These are phyloP conservation scores for Chloris gayana DNA, from an alignment of 176 grass and related monocot genomes.

Conservation along the genomic window DNA sequence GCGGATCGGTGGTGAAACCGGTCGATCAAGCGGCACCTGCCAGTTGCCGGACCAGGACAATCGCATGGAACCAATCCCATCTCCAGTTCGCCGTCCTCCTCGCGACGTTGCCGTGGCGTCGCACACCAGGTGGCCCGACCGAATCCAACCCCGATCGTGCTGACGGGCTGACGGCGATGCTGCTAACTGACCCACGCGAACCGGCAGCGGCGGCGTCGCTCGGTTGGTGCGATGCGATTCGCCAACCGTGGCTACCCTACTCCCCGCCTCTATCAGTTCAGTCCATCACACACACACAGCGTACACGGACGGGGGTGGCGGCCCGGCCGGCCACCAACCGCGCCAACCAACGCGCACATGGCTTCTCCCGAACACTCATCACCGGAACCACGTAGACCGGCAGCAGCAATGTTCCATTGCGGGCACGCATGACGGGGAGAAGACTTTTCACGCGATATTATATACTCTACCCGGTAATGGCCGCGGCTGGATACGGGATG, in stretches of 20 bases:
- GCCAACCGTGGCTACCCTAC: slow-evolving; percentile 29
- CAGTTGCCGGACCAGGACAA: not conserved
- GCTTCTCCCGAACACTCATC: slow-evolving; percentile 12
- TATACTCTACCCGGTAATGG: not conserved
- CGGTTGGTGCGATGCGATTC: slow-evolving; percentile 33
- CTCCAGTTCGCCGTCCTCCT: not conserved
- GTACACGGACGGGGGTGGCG: not conserved
- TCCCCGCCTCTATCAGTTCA: not conserved
- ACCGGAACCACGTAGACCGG: not conserved
- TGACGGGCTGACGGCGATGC: too few species aligned
- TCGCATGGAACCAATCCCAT: slow-evolving; percentile 18
- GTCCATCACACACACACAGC: not conserved
- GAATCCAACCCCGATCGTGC: too few species aligned
- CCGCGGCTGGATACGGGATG: not conserved
- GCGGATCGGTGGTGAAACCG: not conserved
- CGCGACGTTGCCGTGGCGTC: too few species aligned
- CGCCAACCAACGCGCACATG: slow-evolving; percentile 53
- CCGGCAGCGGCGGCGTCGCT: not conserved
- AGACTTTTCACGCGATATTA: not conserved
- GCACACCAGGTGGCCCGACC: not conserved
- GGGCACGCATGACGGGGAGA: not conserved
- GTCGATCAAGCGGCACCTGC: not conserved
- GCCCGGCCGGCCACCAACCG: slow-evolving; percentile 34
- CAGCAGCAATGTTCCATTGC: not conserved
- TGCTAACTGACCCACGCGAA: not conserved